These are phyloP conservation scores for Mucor indicus DNA, from an alignment of 371 early-diverging fungal species.

Conservation along the genomic window DNA sequence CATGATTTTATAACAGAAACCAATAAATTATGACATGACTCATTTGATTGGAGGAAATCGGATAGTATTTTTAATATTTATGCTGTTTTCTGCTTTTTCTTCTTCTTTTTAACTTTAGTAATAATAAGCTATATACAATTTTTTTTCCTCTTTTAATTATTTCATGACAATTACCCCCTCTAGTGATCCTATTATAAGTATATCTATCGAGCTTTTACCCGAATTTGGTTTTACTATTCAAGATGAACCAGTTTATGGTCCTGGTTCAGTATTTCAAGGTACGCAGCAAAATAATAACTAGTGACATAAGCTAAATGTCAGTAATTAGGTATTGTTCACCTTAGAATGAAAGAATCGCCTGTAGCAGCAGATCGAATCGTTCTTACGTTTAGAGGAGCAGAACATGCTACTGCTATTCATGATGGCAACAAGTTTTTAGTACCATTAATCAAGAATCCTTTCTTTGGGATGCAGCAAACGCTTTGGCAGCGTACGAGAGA, in stretches of 20 bases:
- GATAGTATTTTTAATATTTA: too few species aligned
- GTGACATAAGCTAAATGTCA: neutral
- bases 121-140: too few species aligned
- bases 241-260: slow-evolving; percentile 37
- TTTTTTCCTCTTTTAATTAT: neutral
- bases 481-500: slow-evolving; percentile 32
- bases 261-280: slow-evolving; percentile 48
- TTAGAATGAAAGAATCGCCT: slow-evolving; percentile 13
- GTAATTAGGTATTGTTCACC: slow-evolving; percentile 23
- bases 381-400: slow-evolving; percentile 28
- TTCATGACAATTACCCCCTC: slow-evolving; percentile 15
- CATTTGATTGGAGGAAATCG: too few species aligned
- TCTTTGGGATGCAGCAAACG: slow-evolving; percentile 34
- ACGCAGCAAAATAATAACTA: neutral
- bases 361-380: slow-evolving; percentile 23
- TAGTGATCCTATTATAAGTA: slow-evolving; percentile 5
- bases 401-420: slow-evolving; percentile 19
- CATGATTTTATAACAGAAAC: too few species aligned
- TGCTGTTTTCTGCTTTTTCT: too few species aligned
- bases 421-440: slow-evolving; percentile 18
- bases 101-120: too few species aligned
- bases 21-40: too few species aligned
- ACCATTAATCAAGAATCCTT: slow-evolving; percentile 10
- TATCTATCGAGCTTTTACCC: slow-evolving; percentile 33
- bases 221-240: slow-evolving; percentile 41